Evolutionary conservation across 176 grass and related monocot species (phyloP).

Genomic region (Poa annua): DNA sequence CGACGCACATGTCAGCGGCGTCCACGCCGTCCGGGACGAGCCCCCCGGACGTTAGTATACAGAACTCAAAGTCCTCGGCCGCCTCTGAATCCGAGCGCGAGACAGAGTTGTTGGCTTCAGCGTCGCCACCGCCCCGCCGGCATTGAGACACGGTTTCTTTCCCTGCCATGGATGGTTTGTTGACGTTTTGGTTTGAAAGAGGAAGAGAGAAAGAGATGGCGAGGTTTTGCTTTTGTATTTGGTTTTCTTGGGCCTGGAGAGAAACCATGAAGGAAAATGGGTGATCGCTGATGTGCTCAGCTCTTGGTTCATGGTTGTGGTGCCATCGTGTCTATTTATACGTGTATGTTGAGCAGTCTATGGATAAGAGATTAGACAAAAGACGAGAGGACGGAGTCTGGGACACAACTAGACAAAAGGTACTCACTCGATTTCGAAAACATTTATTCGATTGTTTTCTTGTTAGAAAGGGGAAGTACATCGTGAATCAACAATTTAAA

Average conservation of each 20-base stretch:
- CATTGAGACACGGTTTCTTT: background rate
- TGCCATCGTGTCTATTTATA: slow-evolving; percentile 41
- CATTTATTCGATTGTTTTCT: too few relatives aligned
- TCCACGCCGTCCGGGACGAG: slow-evolving; percentile 19
- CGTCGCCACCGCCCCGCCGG: background rate
- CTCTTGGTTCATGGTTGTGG: background rate
- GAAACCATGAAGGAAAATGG: background rate
- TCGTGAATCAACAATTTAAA: too few relatives aligned
- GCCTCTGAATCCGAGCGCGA: background rate
- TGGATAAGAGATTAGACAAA: background rate
- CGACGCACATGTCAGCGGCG: slow-evolving; percentile 51
- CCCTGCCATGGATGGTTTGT: slow-evolving; percentile 14
- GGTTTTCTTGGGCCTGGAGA: background rate
- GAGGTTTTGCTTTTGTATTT: slow-evolving; percentile 35
- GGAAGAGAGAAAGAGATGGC: background rate
- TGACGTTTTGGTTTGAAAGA: background rate
- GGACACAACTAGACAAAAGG: background rate
- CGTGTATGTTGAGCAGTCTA: background rate
- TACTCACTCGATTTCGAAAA: background rate
- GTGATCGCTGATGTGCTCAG: background rate
- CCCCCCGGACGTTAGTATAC: slow-evolving; percentile 32
- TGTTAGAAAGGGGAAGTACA: too few relatives aligned
- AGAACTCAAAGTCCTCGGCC: slow-evolving; percentile 61
- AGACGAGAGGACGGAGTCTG: background rate
- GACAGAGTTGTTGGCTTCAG: background rate